A percentile compares a stretch with the other conserved stretches of the same genome.
phyloP scores from a whole-genome alignment of 108 stramenopile species.

The Pseudonitzschia pungens region DNA sequence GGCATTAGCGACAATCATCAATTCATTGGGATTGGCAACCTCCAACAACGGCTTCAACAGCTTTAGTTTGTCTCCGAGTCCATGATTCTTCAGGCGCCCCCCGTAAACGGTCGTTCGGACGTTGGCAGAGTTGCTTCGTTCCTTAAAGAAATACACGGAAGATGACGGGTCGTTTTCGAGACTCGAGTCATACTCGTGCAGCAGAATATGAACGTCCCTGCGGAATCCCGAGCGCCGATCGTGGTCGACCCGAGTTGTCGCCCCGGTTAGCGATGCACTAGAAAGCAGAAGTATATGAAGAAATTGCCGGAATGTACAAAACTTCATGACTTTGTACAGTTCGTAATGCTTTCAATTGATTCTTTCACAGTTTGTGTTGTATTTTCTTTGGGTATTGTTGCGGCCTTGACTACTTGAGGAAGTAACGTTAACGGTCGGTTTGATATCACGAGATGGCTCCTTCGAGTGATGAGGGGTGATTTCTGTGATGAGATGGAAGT shows the following conservation, averaged over 20 bases:
- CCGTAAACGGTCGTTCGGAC: constrained; percentile 15
- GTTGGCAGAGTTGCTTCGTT: background rate
- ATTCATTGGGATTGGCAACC: constrained; percentile 3
- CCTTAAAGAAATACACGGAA: constrained; percentile 2
- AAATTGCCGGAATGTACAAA: background rate
- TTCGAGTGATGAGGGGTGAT: background rate
- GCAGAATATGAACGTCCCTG: constrained; percentile 11
- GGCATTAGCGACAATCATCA: constrained; percentile 10
- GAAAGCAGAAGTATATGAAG: background rate
- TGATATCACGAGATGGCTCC: too few relatives aligned
- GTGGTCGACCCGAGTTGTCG: background rate
- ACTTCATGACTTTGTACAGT: background rate
- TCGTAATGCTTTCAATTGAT: too few relatives aligned
- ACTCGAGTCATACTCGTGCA: background rate
- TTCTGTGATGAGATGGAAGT: background rate
- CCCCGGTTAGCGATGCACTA: background rate
- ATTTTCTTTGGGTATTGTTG: too few relatives aligned
- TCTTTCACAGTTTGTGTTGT: too few relatives aligned
- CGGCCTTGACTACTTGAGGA: too few relatives aligned
- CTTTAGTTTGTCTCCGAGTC: constrained; percentile 8
- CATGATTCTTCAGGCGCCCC: background rate
- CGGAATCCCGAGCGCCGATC: constrained; percentile 1
- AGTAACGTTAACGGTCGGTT: too few relatives aligned
- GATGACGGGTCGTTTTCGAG: background rate
- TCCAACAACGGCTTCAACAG: constrained; percentile 13